These are phyloP conservation scores for Talaromyces pinophilus DNA, from an alignment of 2,329 filamentous ascomycete genomes.

Conservation along the genomic window DNA sequence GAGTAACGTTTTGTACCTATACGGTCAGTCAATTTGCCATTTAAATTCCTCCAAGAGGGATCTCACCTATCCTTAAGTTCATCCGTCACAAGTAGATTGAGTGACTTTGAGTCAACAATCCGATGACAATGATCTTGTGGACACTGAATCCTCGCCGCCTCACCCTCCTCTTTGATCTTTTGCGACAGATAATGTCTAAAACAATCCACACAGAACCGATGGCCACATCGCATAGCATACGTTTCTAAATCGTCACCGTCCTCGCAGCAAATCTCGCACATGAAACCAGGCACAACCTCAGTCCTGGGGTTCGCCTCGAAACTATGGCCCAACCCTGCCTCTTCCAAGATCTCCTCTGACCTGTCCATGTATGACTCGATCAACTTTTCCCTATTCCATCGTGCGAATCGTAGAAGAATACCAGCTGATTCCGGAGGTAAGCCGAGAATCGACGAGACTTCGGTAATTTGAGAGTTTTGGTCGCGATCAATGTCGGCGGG, in stretches of 20 bases:
- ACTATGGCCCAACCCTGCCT: slow-evolving; percentile 74
- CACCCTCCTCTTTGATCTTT: slow-evolving; percentile 93
- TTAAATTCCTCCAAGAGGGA: too few species aligned
- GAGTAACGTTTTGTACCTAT: slow-evolving; percentile 78
- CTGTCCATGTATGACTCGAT: slow-evolving; percentile 97
- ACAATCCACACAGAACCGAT: slow-evolving; percentile 90
- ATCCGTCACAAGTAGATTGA: slow-evolving; percentile 70
- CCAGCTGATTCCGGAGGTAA: slow-evolving; percentile 86
- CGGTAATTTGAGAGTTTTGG: slow-evolving; percentile 81
- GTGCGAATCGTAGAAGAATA: slow-evolving; percentile 82
- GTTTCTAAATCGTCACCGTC: slow-evolving; percentile 75
- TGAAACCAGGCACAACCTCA: slow-evolving; percentile 72
- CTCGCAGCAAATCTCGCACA: slow-evolving; percentile 95
- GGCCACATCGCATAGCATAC: slow-evolving; percentile 92
- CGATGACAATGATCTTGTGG: slow-evolving; percentile 83
- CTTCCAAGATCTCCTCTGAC: slow-evolving; percentile 75
- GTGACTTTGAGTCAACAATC: slow-evolving; percentile 85
- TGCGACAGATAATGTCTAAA: slow-evolving; percentile 88
- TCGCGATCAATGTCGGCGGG: slow-evolving; percentile 80
- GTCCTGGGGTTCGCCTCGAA: slow-evolving; percentile 66
- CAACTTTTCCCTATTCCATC: slow-evolving; percentile 95
- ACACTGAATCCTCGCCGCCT: slow-evolving; percentile 92
- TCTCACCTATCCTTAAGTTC: slow-evolving; percentile 51
- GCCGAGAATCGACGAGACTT: slow-evolving; percentile 88
- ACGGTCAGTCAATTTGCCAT: neutral